phyloP scores from a whole-genome alignment of 495 filamentous ascomycete genomes.

The Aspergillus homomorphus region DNA sequence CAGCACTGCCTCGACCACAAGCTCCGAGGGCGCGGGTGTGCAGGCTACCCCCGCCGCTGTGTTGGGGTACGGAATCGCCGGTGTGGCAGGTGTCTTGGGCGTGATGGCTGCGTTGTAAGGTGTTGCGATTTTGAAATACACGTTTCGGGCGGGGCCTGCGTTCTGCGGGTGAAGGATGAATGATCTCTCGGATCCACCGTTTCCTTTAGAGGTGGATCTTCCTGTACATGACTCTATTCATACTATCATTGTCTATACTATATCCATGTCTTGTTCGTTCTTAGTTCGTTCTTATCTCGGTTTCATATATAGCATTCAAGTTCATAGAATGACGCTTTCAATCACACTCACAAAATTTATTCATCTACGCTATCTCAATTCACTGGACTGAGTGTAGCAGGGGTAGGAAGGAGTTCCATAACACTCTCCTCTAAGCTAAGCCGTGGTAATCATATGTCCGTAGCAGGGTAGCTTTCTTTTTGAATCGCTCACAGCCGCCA shows the following conservation, averaged over 20 bases:
- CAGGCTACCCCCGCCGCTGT: conserved; percentile 21
- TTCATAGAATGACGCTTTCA: neutral
- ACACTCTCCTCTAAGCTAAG: no score
- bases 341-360: no score
- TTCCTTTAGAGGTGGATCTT: neutral
- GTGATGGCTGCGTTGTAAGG: conserved; percentile 40
- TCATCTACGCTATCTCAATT: no score
- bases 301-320: neutral
- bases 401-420: no score
- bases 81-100: conserved; percentile 34
- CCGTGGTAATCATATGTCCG: no score
- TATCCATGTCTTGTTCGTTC: neutral
- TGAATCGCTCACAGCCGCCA: no score
- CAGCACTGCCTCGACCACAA: conserved; percentile 1
- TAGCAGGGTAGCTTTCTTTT: no score
- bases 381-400: no score
- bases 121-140: neutral
- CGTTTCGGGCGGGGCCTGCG: no score
- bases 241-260: no score
- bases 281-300: neutral
- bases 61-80: conserved; percentile 26
- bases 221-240: neutral
- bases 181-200: neutral
- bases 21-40: conserved; percentile 18
- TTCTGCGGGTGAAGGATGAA: no score